Evolutionary conservation across 2,329 filamentous ascomycete species (phyloP).

Genomic region (Aspergillus sergii): DNA sequence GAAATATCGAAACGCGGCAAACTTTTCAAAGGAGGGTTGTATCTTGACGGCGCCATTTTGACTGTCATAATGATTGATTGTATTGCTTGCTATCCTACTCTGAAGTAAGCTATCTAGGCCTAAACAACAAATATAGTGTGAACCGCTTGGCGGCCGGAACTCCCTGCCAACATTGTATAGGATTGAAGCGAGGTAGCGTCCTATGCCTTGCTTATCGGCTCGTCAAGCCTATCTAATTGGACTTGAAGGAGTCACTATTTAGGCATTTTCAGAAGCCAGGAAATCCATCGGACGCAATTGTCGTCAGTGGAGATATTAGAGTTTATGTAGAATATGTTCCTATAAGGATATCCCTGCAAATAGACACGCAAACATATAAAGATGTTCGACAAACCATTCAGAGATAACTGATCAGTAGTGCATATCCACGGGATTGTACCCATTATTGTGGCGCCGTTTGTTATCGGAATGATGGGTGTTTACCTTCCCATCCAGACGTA

Average conservation of each 20-base stretch:
- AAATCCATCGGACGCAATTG: background rate
- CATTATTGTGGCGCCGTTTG: constrained; percentile 60
- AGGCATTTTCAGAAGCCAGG: background rate
- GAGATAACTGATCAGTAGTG: background rate
- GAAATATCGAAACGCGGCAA: too few relatives aligned
- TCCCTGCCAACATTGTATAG: too few relatives aligned
- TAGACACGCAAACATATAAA: background rate
- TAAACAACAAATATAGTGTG: too few relatives aligned
- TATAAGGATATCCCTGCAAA: background rate
- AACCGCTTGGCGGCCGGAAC: too few relatives aligned
- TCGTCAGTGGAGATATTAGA: background rate
- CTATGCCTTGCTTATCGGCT: too few relatives aligned
- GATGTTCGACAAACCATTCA: background rate
- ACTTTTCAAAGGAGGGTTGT: too few relatives aligned
- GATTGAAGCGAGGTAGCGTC: too few relatives aligned
- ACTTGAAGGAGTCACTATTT: background rate
- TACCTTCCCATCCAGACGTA: constrained; percentile 64
- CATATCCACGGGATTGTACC: constrained; percentile 61
- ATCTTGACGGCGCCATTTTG: too few relatives aligned
- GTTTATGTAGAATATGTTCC: background rate
- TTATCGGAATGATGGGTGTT: constrained; percentile 57
- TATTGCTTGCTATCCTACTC: too few relatives aligned
- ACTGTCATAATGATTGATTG: too few relatives aligned
- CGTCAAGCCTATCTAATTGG: too few relatives aligned
- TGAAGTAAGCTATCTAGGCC: too few relatives aligned